A percentile compares a stretch with the other conserved stretches of the same genome.
Evolutionary conservation across 2,329 filamentous ascomycete species (phyloP).

Genomic region (Trichoderma koningiopsis): DNA sequence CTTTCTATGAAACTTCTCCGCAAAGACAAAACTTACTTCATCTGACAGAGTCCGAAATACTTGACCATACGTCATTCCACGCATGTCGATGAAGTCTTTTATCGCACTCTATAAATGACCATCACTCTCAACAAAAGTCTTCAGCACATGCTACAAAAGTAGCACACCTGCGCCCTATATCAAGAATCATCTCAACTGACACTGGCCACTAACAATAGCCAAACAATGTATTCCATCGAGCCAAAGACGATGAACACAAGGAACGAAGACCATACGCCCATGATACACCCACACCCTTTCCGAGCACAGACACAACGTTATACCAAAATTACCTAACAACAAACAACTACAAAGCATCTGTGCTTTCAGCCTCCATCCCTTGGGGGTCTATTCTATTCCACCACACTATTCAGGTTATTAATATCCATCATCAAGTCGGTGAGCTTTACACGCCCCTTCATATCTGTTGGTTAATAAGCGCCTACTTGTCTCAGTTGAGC

Average conservation of each 20-base stretch:
- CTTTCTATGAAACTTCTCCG: neutral
- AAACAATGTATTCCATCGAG: neutral
- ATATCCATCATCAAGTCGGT: neutral
- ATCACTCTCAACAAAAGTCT: too few relatives aligned
- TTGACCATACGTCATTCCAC: neutral
- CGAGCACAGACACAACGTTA: slow-evolving; percentile 12
- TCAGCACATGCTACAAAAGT: neutral
- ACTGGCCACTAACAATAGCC: too few relatives aligned
- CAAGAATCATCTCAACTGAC: neutral
- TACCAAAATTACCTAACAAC: neutral
- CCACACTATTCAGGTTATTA: too few relatives aligned
- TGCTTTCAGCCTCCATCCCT: neutral
- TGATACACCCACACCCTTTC: neutral
- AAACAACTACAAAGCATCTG: neutral
- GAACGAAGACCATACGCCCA: neutral
- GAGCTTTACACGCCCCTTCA: neutral
- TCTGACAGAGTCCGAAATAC: neutral
- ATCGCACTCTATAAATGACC: neutral
- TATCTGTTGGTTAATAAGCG: neutral
- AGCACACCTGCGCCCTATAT: neutral
- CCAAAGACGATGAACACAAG: neutral
- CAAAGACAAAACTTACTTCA: neutral
- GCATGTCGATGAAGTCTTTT: neutral
- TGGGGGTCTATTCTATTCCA: neutral
- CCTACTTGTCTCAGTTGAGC: neutral